Percentiles rank a stretch among this genome's conserved stretches.
phyloP scores from a whole-genome alignment of 768 basidiomycete species.

The Tricholoma saponaceum region DNA sequence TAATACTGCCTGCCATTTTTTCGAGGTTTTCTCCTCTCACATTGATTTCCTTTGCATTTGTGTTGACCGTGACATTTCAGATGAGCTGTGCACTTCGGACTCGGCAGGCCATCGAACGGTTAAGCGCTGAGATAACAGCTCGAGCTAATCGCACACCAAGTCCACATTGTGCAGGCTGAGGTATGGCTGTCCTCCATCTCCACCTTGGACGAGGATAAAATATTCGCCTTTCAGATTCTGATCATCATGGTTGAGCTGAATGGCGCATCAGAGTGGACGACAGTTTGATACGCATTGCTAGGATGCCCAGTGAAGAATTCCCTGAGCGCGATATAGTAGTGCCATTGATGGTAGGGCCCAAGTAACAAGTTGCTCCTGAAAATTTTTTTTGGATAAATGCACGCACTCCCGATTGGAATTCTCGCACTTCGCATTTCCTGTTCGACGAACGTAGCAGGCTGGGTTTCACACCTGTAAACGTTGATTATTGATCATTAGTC shows the following conservation, averaged over 20 bases:
- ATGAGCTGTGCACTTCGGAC: background rate
- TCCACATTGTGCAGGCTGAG: background rate
- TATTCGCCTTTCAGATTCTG: background rate
- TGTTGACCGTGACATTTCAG: background rate
- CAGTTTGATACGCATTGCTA: background rate
- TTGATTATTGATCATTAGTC: background rate
- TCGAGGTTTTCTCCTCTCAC: background rate
- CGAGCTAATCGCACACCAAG: background rate
- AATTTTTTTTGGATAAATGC: background rate
- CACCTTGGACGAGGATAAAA: background rate
- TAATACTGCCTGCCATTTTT: background rate
- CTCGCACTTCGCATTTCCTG: background rate
- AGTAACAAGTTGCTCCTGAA: background rate
- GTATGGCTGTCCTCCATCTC: background rate
- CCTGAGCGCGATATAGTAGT: background rate
- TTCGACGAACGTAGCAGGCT: background rate
- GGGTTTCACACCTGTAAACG: background rate
- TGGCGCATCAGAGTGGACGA: background rate
- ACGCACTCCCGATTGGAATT: too few relatives aligned
- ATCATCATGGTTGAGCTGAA: background rate
- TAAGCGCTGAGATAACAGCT: background rate
- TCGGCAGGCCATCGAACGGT: background rate
- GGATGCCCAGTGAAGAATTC: background rate
- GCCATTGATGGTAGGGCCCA: background rate
- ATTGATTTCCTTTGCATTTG: background rate